A percentile compares a stretch with the other conserved stretches of the same genome.
phyloP scores from a whole-genome alignment of 1,284 basidiomycete species.

The Paramarasmius palmivorus region DNA sequence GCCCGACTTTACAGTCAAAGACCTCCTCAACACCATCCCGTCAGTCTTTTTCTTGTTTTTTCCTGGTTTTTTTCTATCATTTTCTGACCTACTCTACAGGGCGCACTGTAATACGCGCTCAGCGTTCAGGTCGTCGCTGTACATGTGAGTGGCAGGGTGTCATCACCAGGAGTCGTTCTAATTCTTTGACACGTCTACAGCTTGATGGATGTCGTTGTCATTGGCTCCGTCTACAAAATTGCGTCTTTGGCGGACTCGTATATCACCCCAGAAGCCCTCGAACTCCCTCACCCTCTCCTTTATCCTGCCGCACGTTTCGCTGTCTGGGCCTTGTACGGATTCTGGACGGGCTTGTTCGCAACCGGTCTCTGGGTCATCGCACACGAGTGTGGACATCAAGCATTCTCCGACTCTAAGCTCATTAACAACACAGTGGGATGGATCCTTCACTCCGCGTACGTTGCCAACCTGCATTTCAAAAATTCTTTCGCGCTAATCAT shows the following conservation, averaged over 20 bases:
- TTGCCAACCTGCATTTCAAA: conserved; percentile 17
- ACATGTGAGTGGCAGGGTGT: conserved; percentile 58
- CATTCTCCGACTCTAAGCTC: conserved; percentile 92
- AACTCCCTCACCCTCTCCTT: conserved; percentile 63
- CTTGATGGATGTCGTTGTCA: conserved; percentile 74
- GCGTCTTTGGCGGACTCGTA: conserved; percentile 70
- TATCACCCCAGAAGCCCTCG: conserved; percentile 56
- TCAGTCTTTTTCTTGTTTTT: conserved; percentile 38
- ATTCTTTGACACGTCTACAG: conserved; percentile 34
- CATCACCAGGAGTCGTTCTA: neutral
- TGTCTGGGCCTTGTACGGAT: conserved; percentile 83
- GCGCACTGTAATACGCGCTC: conserved; percentile 94
- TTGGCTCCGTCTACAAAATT: conserved; percentile 70
- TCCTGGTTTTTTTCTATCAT: neutral
- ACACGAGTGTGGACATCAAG: conserved; percentile 94
- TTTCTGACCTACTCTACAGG: conserved; percentile 39
- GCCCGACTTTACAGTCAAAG: conserved; percentile 84
- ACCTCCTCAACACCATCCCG: conserved; percentile 88
- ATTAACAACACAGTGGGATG: conserved; percentile 96
- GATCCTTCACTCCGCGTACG: conserved; percentile 89
- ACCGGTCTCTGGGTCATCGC: conserved; percentile 96
- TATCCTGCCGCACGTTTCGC: conserved; percentile 67
- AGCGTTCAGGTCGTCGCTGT: conserved; percentile 79
- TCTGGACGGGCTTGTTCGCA: conserved; percentile 84
- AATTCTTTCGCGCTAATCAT: conserved; percentile 17